Evolutionary conservation across 495 filamentous ascomycete genomes (phyloP), one percentile per base, ranked within the genome.

Genomic region (Geopyxis carbonaria): DNA sequence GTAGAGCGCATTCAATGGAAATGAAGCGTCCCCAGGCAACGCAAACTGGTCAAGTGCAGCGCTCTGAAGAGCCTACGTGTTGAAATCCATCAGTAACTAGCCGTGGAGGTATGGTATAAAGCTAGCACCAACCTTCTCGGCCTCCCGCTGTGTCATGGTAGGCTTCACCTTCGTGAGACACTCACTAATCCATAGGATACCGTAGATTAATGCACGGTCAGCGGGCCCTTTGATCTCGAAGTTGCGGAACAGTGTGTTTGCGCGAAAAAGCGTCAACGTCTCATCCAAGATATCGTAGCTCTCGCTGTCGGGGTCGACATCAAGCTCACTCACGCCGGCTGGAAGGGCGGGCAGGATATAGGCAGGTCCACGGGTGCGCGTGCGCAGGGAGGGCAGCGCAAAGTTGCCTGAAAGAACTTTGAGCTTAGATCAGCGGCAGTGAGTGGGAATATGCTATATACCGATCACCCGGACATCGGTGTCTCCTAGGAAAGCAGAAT

Each of bases 181-280:
- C 55, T 94, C 86, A 54, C 73, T 81, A 48, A 95, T 66, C 62
- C 86, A 94, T 46, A 94, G 68, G 53, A 93, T 95, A 37, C 87
- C 86, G 63, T 97, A 97, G 50, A 97, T 89, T 43, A 97, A 65
- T 58, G 93, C 72, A 31, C 91, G 72, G 62, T 97, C 89, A 39
- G 89, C 89, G 22, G 84, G 81, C 13, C 89, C 89, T 57, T 92
- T 85, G 72, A 95, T 93, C 68, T 94, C 91, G 56, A 97, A 97
- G 68, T 97, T 97, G 48, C 91, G 79, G 68, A 97, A 97, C 56
- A 97, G 76, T 28, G 89, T 94, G 65, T 97, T 95, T 57, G 91
- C 87, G 36, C 89, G 81, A 71, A 94, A 97, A 21, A 94, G 73
- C 2, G 73, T 75, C 34, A 97, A 70, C 21, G 86, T 76, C 62